A percentile compares a stretch with the other conserved stretches of the same genome.
These are phyloP conservation scores for Ceratocystis eucalypticola DNA, from an alignment of 2,329 filamentous ascomycete species.

Conservation along the genomic window DNA sequence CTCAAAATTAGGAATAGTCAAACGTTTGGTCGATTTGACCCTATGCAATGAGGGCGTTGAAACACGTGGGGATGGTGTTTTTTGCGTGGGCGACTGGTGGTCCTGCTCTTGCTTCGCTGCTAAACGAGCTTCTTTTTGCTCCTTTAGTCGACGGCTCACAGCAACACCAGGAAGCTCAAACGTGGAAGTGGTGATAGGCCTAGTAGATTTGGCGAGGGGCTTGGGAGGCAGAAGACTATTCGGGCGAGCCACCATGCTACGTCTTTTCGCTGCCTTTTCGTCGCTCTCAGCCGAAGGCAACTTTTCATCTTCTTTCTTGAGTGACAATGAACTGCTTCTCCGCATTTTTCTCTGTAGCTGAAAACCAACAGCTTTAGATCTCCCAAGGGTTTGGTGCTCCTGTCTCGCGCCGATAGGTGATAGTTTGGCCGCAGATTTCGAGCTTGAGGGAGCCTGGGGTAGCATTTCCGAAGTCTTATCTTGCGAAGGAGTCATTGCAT, in stretches of 20 bases:
- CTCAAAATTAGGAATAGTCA: conserved; percentile 45
- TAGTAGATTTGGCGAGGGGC: conserved; percentile 38
- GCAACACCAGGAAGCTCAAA: conserved; percentile 53
- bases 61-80: conserved; percentile 26
- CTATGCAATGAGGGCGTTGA: conserved; percentile 25
- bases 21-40: conserved; percentile 38
- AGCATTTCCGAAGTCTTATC: background rate
- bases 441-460: background rate
- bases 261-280: conserved; percentile 22
- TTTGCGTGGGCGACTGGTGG: conserved; percentile 27
- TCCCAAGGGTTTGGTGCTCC: conserved; percentile 28
- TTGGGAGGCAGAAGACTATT: conserved; percentile 35
- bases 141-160: conserved; percentile 42
- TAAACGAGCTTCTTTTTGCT: conserved; percentile 44
- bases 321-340: conserved; percentile 31
- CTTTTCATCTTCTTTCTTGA: conserved; percentile 24
- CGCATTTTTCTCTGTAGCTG: conserved; percentile 29
- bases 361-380: conserved; percentile 30
- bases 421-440: background rate
- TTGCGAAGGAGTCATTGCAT: conserved; percentile 21
- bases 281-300: conserved; percentile 21
- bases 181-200: conserved; percentile 39
- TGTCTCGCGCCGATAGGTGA: conserved; percentile 14
- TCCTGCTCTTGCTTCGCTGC: conserved; percentile 17
- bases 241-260: conserved; percentile 26